Evolutionary conservation across 495 filamentous ascomycete genomes (phyloP).

Genomic region (Neurospora sp.): DNA sequence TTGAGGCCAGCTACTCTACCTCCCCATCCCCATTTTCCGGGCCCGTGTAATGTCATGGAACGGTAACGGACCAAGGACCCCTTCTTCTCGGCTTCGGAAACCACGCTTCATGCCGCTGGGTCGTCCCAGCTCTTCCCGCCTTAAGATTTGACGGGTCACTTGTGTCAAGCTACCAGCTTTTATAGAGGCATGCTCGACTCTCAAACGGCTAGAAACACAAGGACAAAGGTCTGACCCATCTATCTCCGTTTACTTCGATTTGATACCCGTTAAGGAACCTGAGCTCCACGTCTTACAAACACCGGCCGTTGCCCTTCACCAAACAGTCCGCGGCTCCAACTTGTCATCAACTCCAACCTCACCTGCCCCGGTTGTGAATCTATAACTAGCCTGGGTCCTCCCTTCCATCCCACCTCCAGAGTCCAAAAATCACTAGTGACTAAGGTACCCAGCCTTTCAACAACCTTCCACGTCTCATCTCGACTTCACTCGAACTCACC

Average conservation of each 20-base stretch:
- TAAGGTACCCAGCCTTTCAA: not conserved
- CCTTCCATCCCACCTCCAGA: not conserved
- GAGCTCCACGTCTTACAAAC: not conserved
- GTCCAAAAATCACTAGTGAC: not conserved
- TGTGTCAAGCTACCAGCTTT: not conserved
- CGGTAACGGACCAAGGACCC: not conserved
- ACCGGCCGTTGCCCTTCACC: not conserved
- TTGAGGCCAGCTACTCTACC: not conserved
- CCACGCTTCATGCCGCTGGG: not conserved
- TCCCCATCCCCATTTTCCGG: not conserved
- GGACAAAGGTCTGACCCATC: not conserved
- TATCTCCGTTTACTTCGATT: not conserved
- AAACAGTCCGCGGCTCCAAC: not conserved
- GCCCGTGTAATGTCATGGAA: not conserved
- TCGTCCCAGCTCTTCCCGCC: not conserved
- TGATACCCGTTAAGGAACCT: not conserved
- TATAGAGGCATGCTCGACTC: not conserved
- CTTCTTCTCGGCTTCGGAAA: not conserved
- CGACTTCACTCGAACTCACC: not conserved
- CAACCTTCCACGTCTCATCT: not conserved
- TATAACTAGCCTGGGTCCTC: not conserved
- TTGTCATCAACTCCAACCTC: not conserved
- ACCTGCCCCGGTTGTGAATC: not conserved
- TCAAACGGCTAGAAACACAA: not conserved
- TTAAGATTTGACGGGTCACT: not conserved